A percentile compares a stretch with the other conserved stretches of the same genome.
These are phyloP conservation scores for Claviceps pazoutovae DNA, from an alignment of 2,329 filamentous ascomycete genomes.

Conservation along the genomic window DNA sequence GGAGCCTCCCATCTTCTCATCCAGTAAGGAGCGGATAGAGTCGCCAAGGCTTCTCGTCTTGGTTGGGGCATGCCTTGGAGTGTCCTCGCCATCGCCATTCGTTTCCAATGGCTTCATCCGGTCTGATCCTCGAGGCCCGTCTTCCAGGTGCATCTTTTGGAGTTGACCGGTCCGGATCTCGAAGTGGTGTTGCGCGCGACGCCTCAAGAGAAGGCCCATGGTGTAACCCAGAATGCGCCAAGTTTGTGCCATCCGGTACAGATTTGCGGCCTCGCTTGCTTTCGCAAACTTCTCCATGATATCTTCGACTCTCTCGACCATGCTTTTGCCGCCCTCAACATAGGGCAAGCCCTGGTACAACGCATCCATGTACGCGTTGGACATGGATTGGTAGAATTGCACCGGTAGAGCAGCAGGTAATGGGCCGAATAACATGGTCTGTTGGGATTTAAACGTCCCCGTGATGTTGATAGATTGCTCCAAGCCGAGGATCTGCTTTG, in stretches of 20 bases:
- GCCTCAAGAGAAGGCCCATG: constrained; percentile 37
- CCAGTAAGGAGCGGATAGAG: constrained; percentile 30
- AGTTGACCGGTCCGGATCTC: constrained; percentile 31
- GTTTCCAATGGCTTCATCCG: constrained; percentile 14
- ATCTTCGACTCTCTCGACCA: constrained; percentile 32
- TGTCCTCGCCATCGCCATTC: constrained; percentile 21
- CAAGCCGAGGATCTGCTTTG: constrained; percentile 32
- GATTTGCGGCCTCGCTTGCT: constrained; percentile 40
- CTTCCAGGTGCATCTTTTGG: constrained; percentile 19
- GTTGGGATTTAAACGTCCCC: constrained; percentile 42
- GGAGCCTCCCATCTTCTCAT: constrained; percentile 47
- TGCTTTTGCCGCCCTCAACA: constrained; percentile 19
- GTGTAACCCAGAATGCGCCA: constrained; percentile 48
- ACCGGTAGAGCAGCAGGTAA: constrained; percentile 38
- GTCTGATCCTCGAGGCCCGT: constrained; percentile 13
- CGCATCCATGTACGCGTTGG: constrained; percentile 40
- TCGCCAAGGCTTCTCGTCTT: constrained; percentile 17
- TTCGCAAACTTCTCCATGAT: constrained; percentile 44
- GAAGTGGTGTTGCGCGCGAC: constrained; percentile 43
- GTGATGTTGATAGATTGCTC: constrained; percentile 46
- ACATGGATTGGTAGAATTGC: constrained; percentile 41
- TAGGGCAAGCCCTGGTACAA: constrained; percentile 35
- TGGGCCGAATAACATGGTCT: constrained; percentile 48
- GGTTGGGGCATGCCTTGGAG: constrained; percentile 19
- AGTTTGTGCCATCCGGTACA: constrained; percentile 48